phyloP scores from a whole-genome alignment of 1,284 basidiomycete species.

The Tilletiaria anomala region DNA sequence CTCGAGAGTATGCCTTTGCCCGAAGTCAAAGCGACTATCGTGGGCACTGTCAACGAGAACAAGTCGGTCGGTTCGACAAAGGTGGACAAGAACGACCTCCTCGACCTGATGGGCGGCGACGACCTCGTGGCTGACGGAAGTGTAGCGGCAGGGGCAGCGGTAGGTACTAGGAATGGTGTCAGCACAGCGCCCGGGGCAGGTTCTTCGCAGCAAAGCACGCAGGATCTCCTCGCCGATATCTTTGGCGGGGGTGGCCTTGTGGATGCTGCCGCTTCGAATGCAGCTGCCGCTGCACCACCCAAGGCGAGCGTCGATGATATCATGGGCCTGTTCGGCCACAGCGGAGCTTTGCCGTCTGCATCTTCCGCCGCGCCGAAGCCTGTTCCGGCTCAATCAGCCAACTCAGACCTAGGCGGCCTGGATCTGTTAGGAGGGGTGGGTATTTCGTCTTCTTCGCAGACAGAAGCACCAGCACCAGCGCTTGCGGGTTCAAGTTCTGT shows the following conservation, averaged over 20 bases:
- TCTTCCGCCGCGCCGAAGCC: constrained; percentile 24
- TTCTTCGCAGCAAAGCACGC: constrained; percentile 52
- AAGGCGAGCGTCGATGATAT: constrained; percentile 71
- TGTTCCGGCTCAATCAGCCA: constrained; percentile 10
- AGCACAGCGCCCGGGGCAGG: neutral
- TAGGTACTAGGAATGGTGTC: neutral
- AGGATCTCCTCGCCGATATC: constrained; percentile 83
- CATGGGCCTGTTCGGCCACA: constrained; percentile 64
- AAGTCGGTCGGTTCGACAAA: constrained; percentile 30
- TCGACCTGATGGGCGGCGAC: constrained; percentile 34
- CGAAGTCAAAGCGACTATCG: constrained; percentile 49
- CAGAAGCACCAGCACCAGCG: constrained; percentile 38
- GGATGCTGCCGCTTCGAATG: constrained; percentile 24
- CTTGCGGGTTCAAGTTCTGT: constrained; percentile 46
- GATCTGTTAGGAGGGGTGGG: constrained; percentile 33
- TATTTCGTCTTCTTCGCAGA: constrained; percentile 2
- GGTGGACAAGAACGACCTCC: constrained; percentile 22
- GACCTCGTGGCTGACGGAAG: constrained; percentile 9
- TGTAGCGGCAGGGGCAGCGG: constrained; percentile 1
- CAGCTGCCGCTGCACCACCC: constrained; percentile 15
- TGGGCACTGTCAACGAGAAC: constrained; percentile 31
- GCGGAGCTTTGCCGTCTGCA: constrained; percentile 36
- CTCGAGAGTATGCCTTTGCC: constrained; percentile 96
- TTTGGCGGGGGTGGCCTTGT: constrained; percentile 53
- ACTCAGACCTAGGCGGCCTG: constrained; percentile 10